These are phyloP conservation scores for Fusarium odoratissimum DNA, from an alignment of 2,329 filamentous ascomycete genomes.

Conservation along the genomic window DNA sequence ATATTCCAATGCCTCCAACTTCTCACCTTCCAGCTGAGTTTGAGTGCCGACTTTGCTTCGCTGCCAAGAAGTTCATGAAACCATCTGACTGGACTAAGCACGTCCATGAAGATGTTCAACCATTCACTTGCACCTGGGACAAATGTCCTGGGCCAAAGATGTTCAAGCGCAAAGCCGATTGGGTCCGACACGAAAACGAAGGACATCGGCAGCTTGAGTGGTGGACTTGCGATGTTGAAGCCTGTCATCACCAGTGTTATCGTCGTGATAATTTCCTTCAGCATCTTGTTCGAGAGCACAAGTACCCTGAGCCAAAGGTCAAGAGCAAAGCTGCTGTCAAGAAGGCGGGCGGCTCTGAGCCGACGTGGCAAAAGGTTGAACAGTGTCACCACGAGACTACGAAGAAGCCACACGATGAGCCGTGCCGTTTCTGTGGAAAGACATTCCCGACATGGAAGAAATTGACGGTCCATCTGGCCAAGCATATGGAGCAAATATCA, in stretches of 20 bases:
- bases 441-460: slow-evolving; percentile 90
- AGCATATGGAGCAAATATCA: slow-evolving; percentile 93
- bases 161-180: slow-evolving; percentile 95
- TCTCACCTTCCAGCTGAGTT: slow-evolving; percentile 84
- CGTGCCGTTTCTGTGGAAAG: slow-evolving; percentile 88
- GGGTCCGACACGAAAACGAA: slow-evolving; percentile 95
- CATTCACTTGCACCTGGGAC: slow-evolving; percentile 92
- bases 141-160: slow-evolving; percentile 86
- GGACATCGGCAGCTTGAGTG: slow-evolving; percentile 89
- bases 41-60: slow-evolving; percentile 89
- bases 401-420: slow-evolving; percentile 76
- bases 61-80: slow-evolving; percentile 85
- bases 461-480: slow-evolving; percentile 89
- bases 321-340: slow-evolving; percentile 79
- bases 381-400: slow-evolving; percentile 77
- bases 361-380: slow-evolving; percentile 82
- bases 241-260: slow-evolving; percentile 85
- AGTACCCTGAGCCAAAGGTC: slow-evolving; percentile 82
- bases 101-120: slow-evolving; percentile 92
- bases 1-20: slow-evolving; percentile 85
- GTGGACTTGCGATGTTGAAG: slow-evolving; percentile 86
- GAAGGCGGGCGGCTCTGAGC: slow-evolving; percentile 67
- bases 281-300: slow-evolving; percentile 92
- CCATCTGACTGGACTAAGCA: slow-evolving; percentile 98
- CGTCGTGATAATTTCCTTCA: slow-evolving; percentile 93